Base-by-base conservation (phyloP, 1,284 basidiomycete species). In the Puccinia novopanici region DNA sequence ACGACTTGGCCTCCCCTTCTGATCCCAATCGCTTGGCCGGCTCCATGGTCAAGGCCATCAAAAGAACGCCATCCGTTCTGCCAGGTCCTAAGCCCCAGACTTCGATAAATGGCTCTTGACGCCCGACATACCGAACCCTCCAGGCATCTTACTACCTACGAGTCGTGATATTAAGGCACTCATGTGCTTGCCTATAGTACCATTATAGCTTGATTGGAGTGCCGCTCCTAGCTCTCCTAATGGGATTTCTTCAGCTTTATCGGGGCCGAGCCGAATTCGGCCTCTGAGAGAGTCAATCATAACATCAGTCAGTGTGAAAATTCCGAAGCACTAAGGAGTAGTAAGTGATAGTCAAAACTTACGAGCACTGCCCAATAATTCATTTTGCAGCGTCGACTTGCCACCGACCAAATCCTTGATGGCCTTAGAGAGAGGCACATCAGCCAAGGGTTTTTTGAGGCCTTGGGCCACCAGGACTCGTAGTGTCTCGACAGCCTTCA, bases 401-500 rank as follows among this genome's bases (percentile, higher is more conserved):
- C 97, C 97, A 59, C 94, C 95, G 74, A 98, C 95, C 81, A 98
- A 91, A 85, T 99, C 96, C 87, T 98, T 98, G 89, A 99, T 95
- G 0, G 94, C 92, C 87, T 99, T 99, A 82, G 91, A 90, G n/a
- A 95, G 89, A 3, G 94, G 92, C 77, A 99, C 88, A 84, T 98
- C 96, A 75, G 91, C 89, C 52, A 95, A 89, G 82, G 89, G 90
- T 89, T 98, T 99, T 91, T 99, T 99, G 85, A 99, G 89, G 88
- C 99, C 98, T 88, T 99, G 96, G 0, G 96, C 94, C 81, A 99
- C 92, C 86, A 99, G 92, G 84, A 91, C 90, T 72, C 90, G 89
- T 55, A 99, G 90, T 40, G 96, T 92, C 83, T 99, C 96, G 84
- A 92, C 88, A 8, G 96, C 93, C 87, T 94, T 95, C 86, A 98